These are phyloP conservation scores for Cornus kousa DNA, from an alignment of 148 eudicot genomes.

Conservation along the genomic window DNA sequence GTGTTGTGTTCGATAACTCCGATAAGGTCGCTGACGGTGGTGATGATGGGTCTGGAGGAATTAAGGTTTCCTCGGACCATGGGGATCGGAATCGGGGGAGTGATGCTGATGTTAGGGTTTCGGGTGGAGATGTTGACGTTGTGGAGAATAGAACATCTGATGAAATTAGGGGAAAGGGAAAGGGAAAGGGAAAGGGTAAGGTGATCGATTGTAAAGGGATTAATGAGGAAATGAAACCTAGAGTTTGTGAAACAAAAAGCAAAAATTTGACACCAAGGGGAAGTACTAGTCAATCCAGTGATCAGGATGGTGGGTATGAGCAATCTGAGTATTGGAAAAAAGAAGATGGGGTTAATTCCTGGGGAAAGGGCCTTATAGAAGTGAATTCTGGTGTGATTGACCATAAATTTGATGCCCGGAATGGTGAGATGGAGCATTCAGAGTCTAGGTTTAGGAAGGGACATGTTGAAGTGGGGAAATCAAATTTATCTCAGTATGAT, in stretches of 20 bases:
- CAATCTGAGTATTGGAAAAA: background rate
- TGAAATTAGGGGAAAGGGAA: constrained; percentile 12
- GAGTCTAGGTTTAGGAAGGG: constrained; percentile 9
- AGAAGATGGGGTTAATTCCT: background rate
- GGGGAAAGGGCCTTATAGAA: constrained; percentile 2
- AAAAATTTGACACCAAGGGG: background rate
- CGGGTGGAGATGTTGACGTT: constrained; percentile 3
- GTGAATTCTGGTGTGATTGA: background rate
- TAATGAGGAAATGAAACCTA: background rate
- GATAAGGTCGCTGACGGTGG: background rate
- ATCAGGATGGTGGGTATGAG: background rate
- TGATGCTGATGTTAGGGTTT: constrained; percentile 24
- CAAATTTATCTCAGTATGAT: constrained; percentile 14
- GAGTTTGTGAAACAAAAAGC: background rate
- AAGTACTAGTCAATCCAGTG: background rate
- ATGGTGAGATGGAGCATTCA: constrained; percentile 4
- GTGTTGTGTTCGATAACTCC: background rate
- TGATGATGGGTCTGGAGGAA: constrained; percentile 7
- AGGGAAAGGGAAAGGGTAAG: too few species aligned
- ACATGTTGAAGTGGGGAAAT: constrained; percentile 6
- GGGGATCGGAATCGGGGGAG: constrained; percentile 11
- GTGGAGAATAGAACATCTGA: constrained; percentile 9
- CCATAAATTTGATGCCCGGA: background rate
- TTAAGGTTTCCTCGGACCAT: constrained; percentile 23
- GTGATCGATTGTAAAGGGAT: background rate